Percentiles rank a stretch among this genome's conserved stretches.
Conservation (phyloP, 1,284 basidiomycete species). For the Rugosomyces carneus region DNA sequence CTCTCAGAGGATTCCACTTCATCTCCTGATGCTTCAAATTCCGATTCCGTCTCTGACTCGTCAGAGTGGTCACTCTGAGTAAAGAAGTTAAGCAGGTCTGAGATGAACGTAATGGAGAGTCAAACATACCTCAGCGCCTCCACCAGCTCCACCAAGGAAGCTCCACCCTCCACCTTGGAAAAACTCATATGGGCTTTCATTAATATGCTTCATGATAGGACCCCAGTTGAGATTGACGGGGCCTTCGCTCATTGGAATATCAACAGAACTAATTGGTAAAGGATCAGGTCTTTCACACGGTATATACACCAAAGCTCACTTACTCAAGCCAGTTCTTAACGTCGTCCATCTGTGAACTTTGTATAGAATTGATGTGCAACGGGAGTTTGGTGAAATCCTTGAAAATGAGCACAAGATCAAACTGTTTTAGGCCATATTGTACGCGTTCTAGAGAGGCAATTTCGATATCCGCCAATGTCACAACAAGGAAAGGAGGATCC, state of each 20-base stretch:
- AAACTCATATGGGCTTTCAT: constrained; percentile 93
- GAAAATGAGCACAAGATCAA: constrained; percentile 95
- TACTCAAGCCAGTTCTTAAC: constrained; percentile 99
- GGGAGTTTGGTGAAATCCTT: constrained; percentile 93
- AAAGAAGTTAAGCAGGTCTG: constrained; percentile 6
- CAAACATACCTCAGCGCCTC: constrained; percentile 53
- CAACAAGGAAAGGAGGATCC: constrained; percentile 94
- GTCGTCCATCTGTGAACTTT: constrained; percentile 85
- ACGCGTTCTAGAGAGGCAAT: constrained; percentile 97
- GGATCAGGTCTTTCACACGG: constrained; percentile 10
- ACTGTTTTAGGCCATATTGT: constrained; percentile 94
- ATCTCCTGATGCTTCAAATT: constrained; percentile 66
- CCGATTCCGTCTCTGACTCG: constrained; percentile 71
- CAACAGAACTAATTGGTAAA: constrained; percentile 67
- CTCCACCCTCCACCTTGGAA: constrained; percentile 95
- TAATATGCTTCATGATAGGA: constrained; percentile 96
- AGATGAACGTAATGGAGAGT: constrained; percentile 2
- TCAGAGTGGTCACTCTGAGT: constrained; percentile 62
- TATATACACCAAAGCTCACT: constrained; percentile 27
- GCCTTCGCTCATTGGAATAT: constrained; percentile 94
- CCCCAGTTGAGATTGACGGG: constrained; percentile 98
- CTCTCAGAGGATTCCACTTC: constrained; percentile 47
- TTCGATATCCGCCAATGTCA: constrained; percentile 93
- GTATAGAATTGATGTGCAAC: constrained; percentile 93
- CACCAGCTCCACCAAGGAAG: constrained; percentile 79